Base-by-base conservation (phyloP, 768 basidiomycete genomes). In the Pleurotus eryngii region DNA sequence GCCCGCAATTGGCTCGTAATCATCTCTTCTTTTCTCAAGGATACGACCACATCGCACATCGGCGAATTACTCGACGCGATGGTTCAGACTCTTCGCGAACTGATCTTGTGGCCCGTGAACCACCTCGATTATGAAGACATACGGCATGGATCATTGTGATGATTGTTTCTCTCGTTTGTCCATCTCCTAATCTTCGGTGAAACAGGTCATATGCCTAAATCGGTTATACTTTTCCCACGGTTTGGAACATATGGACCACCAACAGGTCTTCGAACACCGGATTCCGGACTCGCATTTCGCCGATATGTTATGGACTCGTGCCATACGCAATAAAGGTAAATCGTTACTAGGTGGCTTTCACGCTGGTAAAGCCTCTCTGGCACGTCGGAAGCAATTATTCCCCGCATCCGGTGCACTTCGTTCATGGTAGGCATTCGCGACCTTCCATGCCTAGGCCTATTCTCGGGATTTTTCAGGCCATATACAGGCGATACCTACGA, bases 21-120 rank as follows among this genome's bases (percentile, higher is more conserved):
- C 51, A 9, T 5, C 6, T 26, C 51, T 54, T 54, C 51, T 42
- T 54, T 54, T 54, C 51, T 37, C 51, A 42, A 40, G 38, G 17
- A 12, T 54, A 42, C 51, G 51, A 37, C 42, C 27, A n/a, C 39
- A 42, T 54, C 51, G 51, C 51, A 54, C 39, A 42, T 54, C 51
- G 51, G 51, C 43, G 51, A 40, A 39, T 54, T 42, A 6, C n/a
- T 17, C 5, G 20, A 54, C 39, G 51, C 51, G 51, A 54, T 54
- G 51, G 35, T 42, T 54, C 51, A 40, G 9, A 35, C 30, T 35
- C 30, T 35, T 35, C 30, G 30, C 38, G 51, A 54, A 39, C 51
- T n/a, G 39, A 18, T 42, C 24, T 27, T 20, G 26, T 14, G 18
- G 27, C 49, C 27, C 37, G 11, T 50, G 49, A 50, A 35, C 49